Base-by-base conservation (phyloP, 1,139 yeast species). In the Yamadazyma triangularis region DNA sequence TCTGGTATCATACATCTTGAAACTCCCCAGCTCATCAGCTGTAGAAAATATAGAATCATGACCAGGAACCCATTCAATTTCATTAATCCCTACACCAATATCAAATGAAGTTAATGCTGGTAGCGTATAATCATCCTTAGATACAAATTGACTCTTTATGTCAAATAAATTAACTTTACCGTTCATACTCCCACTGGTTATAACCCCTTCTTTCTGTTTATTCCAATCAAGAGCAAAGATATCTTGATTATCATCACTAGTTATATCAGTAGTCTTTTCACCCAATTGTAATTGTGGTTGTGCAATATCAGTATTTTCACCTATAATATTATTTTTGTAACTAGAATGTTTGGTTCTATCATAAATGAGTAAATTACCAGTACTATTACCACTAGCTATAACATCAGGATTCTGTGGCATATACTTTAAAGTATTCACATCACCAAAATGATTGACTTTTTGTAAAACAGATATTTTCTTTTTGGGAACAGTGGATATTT, bases 31-130 rank as follows among this genome's bases (percentile, higher is more conserved):
- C 39, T 83, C 91, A 28, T 82, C 83, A 3, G 71, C 84, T 3
- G 70, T 48, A 1, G 68, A 67, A 34, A 82, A 64, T 2, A 82
- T 46, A 0, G 77, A 65, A 42, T 74, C 77, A 49, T 82, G 91
- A 28, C 59, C 58, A 3, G 72, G 68, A 31, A 70, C 50, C 83
- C 85, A 82, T 36, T 75, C 70, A 1, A 78, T 59, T 43, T 77
- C 83, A 48, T 83, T 83, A 10, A 75, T 60, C 0, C 85, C 86
- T 0, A 35, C 38, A 27, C 60, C 48, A 19, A 35, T 35, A 2
- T 29, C 21, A 18, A 32, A 36, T 4, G 27, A 9, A 13, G 19
- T 26, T 16, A 31, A 15, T 3, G 44, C 34, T 10, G 21, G 22
- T 9, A 40, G 14, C 15, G 22, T 26, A n/a, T 19, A 28, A 10